Percentiles rank a stretch among this genome's conserved stretches.
Conservation (phyloP, 2,329 filamentous ascomycete genomes). For the Xylariales sp. region DNA sequence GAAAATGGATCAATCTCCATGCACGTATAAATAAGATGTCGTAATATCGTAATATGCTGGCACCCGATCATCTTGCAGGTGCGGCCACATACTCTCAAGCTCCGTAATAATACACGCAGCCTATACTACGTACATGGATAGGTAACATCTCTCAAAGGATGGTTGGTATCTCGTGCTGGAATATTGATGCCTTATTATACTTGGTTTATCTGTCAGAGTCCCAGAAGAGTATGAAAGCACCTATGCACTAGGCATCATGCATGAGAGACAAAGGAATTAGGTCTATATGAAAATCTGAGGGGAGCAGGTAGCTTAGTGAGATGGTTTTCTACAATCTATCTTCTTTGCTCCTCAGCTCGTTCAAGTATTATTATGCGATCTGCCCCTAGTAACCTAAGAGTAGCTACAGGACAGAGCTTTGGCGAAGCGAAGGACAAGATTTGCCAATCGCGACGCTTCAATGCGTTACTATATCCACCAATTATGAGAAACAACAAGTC, state of each 20-base stretch:
- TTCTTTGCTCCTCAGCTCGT: too few relatives aligned
- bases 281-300: too few relatives aligned
- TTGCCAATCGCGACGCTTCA: conserved; percentile 2
- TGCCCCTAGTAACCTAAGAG: not conserved
- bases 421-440: conserved; percentile 9
- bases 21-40: conserved; percentile 35
- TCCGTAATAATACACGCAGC: conserved; percentile 36
- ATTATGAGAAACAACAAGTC: not conserved
- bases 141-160: conserved; percentile 11
- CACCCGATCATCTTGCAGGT: conserved; percentile 42
- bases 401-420: conserved; percentile 6
- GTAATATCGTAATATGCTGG: conserved; percentile 46
- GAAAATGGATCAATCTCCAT: conserved; percentile 13
- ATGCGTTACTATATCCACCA: not conserved
- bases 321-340: too few relatives aligned
- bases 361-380: not conserved
- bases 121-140: conserved; percentile 11
- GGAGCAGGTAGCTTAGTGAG: too few relatives aligned
- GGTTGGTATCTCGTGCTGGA: conserved; percentile 5
- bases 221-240: too few relatives aligned
- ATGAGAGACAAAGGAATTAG: too few relatives aligned
- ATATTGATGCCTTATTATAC: conserved; percentile 2
- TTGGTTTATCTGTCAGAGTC: too few relatives aligned
- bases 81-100: conserved; percentile 36
- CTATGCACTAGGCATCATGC: too few relatives aligned